Base-by-base conservation (phyloP, 2,329 filamentous ascomycete genomes). In the Botrytis medusae region DNA sequence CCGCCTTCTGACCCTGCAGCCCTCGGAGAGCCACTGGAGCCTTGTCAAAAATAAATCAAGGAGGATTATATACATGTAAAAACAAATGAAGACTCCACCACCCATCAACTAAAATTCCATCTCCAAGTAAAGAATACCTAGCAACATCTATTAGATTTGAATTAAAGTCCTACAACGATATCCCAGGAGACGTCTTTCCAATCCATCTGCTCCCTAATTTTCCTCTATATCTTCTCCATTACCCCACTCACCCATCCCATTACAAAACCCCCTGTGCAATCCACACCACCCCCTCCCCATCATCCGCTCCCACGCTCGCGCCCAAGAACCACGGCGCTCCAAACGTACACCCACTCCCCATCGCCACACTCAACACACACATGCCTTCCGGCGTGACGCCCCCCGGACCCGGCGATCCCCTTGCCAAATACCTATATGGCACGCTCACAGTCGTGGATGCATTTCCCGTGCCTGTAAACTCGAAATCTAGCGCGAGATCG, bases 291-390 rank as follows among this genome's bases (percentile, higher is more conserved):
- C 18, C 25, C 25, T 37, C 22, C 29, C 20, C 59, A 65, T 71
- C 69, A 57, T 71, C 69, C 14, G 42, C 69, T 12, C 34, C 69
- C 16, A 71, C 5, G 32, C 32, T 51, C 42, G 42, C 29, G 5
- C 42, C 60, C 60, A 62, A 51, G 34, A 71, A 71, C 69, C 69
- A 71, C 34, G 69, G 69, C 60, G 59, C 69, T 1, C 69, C 69
- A 20, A 71, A n/a, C 22, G n/a, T 29, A 34, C 69, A 71, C 7
- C 18, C 10, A 44, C 14, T 40, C 22, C 57, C 59, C 25, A 34
- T 20, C 25, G 18, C 7, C 20, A 65, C 14, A 34, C 59, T 54
- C 69, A 71, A 32, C 8, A 29, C 20, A 42, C 69, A 71, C 42
- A 32, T 32, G 0, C 69, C 60, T 25, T 54, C 18, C 0, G 18